Percentiles rank a stretch among this genome's conserved stretches.
These are phyloP conservation scores for Calonectria leucothoes DNA, from an alignment of 2,329 filamentous ascomycete genomes.

Conservation along the genomic window DNA sequence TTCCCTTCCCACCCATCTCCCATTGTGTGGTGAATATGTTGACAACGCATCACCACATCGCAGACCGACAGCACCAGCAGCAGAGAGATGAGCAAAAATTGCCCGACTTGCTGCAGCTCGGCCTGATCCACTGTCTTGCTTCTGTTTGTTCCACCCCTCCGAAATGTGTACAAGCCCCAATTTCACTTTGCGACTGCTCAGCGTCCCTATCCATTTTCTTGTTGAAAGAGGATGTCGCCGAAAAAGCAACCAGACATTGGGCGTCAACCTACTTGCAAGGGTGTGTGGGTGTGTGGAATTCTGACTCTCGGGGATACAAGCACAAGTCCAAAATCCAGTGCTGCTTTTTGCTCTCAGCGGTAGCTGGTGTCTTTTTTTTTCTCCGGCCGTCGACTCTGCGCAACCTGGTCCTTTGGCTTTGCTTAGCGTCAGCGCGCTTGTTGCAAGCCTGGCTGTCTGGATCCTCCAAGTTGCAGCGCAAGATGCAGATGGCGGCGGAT, in stretches of 20 bases:
- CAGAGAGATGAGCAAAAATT: conserved; percentile 27
- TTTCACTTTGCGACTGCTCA: conserved; percentile 24
- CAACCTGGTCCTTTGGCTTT: conserved; percentile 35
- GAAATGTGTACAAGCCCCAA: conserved; percentile 32
- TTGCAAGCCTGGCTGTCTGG: conserved; percentile 35
- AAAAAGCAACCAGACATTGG: conserved; percentile 38
- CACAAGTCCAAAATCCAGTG: conserved; percentile 43
- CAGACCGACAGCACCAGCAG: conserved; percentile 22
- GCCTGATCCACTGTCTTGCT: conserved; percentile 44
- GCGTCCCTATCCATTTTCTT: conserved; percentile 29
- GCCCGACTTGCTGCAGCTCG: conserved; percentile 46
- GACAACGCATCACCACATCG: conserved; percentile 64
- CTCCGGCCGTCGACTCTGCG: neutral
- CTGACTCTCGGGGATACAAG: conserved; percentile 21
- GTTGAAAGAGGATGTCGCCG: conserved; percentile 28
- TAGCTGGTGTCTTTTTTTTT: neutral
- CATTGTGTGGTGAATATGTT: conserved; percentile 51
- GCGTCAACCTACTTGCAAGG: conserved; percentile 1
- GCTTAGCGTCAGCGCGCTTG: conserved; percentile 47
- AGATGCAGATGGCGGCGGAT: conserved; percentile 36
- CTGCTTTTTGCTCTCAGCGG: conserved; percentile 44
- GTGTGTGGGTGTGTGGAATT: conserved; percentile 36
- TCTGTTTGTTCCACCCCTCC: conserved; percentile 33
- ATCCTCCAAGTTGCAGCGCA: conserved; percentile 28
- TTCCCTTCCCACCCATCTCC: conserved; percentile 41